phyloP scores from a whole-genome alignment of 164 flowering plant species.

The Stephania cephalantha region DNA sequence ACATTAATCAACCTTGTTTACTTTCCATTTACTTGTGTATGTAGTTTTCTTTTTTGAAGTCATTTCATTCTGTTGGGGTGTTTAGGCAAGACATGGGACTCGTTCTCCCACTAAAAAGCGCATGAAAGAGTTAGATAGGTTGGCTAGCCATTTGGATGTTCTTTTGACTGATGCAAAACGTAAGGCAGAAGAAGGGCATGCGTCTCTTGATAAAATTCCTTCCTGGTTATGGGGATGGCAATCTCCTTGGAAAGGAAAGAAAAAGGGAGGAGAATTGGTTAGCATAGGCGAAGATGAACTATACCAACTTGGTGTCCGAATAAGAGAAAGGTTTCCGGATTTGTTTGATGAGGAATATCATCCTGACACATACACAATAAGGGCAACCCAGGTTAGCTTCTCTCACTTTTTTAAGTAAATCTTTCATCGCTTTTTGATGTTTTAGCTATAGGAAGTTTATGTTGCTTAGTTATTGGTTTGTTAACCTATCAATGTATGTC shows the following conservation, averaged over 20 bases:
- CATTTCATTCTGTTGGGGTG: background rate
- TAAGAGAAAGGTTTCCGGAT: constrained; percentile 53
- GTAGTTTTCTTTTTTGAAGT: background rate
- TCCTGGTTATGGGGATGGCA: constrained; percentile 76
- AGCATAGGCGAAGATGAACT: constrained; percentile 73
- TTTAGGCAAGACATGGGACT: constrained; percentile 93
- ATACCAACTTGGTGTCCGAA: constrained; percentile 67
- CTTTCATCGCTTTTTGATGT: background rate
- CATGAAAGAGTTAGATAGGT: constrained; percentile 53
- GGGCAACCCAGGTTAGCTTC: constrained; percentile 66
- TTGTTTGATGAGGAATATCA: constrained; percentile 73
- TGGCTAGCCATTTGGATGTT: constrained; percentile 43
- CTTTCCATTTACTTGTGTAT: background rate
- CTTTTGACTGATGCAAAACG: constrained; percentile 47
- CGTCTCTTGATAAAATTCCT: constrained; percentile 40
- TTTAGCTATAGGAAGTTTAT: background rate
- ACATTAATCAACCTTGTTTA: too few relatives aligned
- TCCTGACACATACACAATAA: constrained; percentile 67
- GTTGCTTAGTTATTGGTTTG: background rate
- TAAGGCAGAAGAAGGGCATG: constrained; percentile 16
- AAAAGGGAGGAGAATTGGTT: constrained; percentile 73
- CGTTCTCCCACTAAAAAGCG: constrained; percentile 90
- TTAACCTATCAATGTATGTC: background rate
- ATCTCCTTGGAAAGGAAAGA: constrained; percentile 93
- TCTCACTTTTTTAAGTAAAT: background rate